A percentile compares a stretch with the other conserved stretches of the same genome.
These are phyloP conservation scores for Paracoccidioides lutzii DNA, from an alignment of 2,329 filamentous ascomycete genomes.

Conservation along the genomic window DNA sequence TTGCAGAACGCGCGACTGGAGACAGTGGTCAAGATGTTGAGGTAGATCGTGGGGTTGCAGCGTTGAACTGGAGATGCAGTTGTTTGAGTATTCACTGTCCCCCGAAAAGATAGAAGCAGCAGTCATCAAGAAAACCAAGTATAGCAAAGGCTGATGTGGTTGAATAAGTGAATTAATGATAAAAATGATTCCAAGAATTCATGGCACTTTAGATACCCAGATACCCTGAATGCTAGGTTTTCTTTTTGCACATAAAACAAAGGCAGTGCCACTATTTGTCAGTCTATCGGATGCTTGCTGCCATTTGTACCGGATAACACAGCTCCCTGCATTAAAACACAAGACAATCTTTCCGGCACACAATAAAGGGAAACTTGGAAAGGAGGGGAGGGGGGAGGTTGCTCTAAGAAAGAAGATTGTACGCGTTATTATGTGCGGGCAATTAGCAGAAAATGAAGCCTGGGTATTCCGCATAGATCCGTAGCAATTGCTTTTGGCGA, in stretches of 20 bases:
- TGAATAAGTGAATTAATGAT: not conserved
- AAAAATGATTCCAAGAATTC: not conserved
- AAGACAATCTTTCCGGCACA: not conserved
- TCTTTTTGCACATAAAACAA: not conserved
- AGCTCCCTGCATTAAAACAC: not conserved
- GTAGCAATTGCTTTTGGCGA: no score
- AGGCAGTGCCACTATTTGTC: not conserved
- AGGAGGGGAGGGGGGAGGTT: not conserved
- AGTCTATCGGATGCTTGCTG: not conserved
- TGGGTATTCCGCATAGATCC: not conserved
- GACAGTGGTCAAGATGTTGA: not conserved
- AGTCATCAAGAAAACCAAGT: not conserved
- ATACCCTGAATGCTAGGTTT: not conserved
- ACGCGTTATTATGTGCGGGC: not conserved
- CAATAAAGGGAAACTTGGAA: not conserved
- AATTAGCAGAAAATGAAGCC: not conserved
- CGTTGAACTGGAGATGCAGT: not conserved
- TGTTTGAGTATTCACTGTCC: not conserved
- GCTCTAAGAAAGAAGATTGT: not conserved
- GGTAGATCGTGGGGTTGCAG: no score
- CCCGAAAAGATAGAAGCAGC: not conserved
- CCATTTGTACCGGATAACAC: not conserved
- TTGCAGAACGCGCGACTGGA: not conserved
- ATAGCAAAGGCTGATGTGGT: not conserved
- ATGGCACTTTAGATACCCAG: not conserved